Evolutionary conservation across 441 rosid genomes (phyloP), one percentile per base, ranked within the genome.

Genomic region (Adansonia gregorii): DNA sequence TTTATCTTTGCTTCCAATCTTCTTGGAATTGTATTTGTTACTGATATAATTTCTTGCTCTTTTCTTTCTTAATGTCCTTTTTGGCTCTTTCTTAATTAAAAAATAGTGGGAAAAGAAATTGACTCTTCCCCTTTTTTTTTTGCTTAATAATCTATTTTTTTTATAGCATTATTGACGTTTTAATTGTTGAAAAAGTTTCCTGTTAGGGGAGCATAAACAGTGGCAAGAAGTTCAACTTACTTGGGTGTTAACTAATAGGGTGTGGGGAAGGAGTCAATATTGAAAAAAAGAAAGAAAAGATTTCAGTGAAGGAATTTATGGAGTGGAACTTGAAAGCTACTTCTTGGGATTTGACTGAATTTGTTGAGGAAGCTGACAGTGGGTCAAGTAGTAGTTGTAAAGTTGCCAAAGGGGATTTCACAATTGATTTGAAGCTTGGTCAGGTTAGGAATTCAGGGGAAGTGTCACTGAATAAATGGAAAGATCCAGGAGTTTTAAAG

Each of bases 381-480:
- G 89, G 82, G 10, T 84, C 91, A 49, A 27, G 2, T 27, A 85
- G 82, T 77, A 77, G 82, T 78, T 80, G 78, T 61, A 86, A 81
- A 82, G 85, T 67, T 79, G 68, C 59, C 14, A 74, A 75, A 63
- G 88, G 89, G 76, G 88, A 82, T 4, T 92, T 92, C 74, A 88
- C 94, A 8, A 81, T 92, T 79, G 98, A 93, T 89, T 79, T 93
- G 82, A 92, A 92, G 83, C 98, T 93, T 72, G 97, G 97, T 61
- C 84, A 85, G 78, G 87, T 86, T 0, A 85, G 87, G 73, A 86
- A 80, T 78, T 80, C 88, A 0, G 75, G 72, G 15, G 81, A 75
- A 3, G 82, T 87, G 60, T 85, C 89, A 51, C 66, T 80, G 69
- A 72, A 75, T 65, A 87, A 85, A 80, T 86, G 85, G 89, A 87